phyloP scores from a whole-genome alignment of 2,329 filamentous ascomycete species.

The Hortaea werneckii region DNA sequence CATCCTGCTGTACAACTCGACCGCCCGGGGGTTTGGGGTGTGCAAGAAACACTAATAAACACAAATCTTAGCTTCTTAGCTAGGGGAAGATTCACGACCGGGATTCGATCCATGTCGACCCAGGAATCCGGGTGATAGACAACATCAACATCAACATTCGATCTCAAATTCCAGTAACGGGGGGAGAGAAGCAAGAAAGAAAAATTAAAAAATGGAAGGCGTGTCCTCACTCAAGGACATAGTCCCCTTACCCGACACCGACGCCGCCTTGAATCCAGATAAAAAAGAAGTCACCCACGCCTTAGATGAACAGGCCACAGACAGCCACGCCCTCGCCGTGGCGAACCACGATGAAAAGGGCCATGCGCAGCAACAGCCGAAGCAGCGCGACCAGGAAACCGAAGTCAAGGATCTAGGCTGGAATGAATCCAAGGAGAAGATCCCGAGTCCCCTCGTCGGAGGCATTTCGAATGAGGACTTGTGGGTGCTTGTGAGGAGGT shows the following conservation, averaged over 20 bases:
- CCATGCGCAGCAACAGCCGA: constrained; percentile 27
- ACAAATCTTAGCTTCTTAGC: too few relatives aligned
- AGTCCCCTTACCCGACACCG: constrained; percentile 25
- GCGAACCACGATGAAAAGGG: constrained; percentile 39
- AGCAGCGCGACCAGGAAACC: constrained; percentile 22
- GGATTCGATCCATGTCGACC: too few relatives aligned
- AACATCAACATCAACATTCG: too few relatives aligned
- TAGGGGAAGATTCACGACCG: too few relatives aligned
- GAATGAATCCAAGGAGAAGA: constrained; percentile 49
- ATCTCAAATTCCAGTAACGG: too few relatives aligned
- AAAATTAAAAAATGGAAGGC: not conserved
- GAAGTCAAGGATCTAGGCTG: constrained; percentile 61
- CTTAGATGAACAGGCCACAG: constrained; percentile 33
- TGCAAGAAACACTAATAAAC: too few relatives aligned
- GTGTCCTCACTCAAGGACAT: constrained; percentile 16
- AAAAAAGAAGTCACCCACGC: constrained; percentile 21
- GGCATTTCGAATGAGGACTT: constrained; percentile 63
- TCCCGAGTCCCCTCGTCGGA: constrained; percentile 52
- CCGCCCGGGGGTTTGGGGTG: too few relatives aligned
- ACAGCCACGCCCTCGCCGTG: constrained; percentile 38
- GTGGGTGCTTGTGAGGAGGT: constrained; percentile 61
- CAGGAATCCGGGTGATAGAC: too few relatives aligned
- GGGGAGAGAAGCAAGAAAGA: not conserved
- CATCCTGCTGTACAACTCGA: too few relatives aligned
- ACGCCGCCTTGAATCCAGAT: constrained; percentile 21